Conservation (phyloP, 2,329 filamentous ascomycete species). For the Tricladium varicosporioides region DNA sequence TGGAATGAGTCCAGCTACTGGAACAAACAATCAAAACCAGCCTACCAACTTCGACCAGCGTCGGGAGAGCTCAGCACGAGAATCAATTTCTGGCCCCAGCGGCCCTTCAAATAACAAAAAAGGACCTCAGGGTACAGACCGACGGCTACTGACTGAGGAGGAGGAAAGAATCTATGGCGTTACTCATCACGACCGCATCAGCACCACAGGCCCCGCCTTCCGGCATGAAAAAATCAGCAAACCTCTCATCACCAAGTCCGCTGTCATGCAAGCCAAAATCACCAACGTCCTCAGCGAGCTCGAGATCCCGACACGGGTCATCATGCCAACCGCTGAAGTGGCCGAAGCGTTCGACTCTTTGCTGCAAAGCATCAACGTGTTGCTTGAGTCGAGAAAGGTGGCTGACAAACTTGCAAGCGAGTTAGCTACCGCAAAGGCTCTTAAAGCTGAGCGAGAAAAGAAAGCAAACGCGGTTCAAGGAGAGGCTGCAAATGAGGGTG, state of each 20-base stretch:
- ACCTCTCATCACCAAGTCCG: constrained; percentile 73
- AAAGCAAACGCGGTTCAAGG: constrained; percentile 27
- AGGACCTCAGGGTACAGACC: constrained; percentile 44
- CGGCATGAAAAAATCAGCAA: constrained; percentile 81
- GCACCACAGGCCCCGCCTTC: constrained; percentile 78
- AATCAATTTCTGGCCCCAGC: constrained; percentile 33
- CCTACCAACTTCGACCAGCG: constrained; percentile 36
- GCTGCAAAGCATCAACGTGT: constrained; percentile 61
- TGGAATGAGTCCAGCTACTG: constrained; percentile 44
- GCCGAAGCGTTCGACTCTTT: constrained; percentile 70
- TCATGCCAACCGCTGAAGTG: constrained; percentile 72
- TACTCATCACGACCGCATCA: constrained; percentile 78
- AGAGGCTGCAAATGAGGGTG: constrained; percentile 43
- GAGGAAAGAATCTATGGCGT: constrained; percentile 83
- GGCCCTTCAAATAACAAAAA: constrained; percentile 36
- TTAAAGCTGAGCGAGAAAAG: constrained; percentile 44
- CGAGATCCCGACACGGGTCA: constrained; percentile 66
- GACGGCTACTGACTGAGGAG: constrained; percentile 69
- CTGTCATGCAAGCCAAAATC: constrained; percentile 74
- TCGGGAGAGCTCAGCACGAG: constrained; percentile 35
- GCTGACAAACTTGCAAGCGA: constrained; percentile 75
- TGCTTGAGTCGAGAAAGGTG: constrained; percentile 73
- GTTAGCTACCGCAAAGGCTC: constrained; percentile 57
- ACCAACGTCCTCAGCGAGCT: constrained; percentile 69
- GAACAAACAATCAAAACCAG: constrained; percentile 33